Evolutionary conservation across 345 rosid genomes (phyloP), one percentile per base, ranked within the genome.

Genomic region (Cardiospermum halicacabum): DNA sequence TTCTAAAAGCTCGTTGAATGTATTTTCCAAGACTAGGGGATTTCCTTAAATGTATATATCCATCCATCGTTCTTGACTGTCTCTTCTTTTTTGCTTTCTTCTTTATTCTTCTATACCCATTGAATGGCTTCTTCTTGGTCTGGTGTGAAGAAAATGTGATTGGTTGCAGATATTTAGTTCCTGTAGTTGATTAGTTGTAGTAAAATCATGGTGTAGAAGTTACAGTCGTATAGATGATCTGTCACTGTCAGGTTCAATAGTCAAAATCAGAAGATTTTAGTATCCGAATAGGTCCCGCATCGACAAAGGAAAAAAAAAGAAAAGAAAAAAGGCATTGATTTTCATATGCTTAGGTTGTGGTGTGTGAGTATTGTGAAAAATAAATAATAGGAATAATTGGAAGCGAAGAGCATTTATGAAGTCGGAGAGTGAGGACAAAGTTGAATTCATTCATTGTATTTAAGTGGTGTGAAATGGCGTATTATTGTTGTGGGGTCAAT

Each of bases 21-120:
- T 72, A 71, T 56, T 65, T 74, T 43, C 79, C 74, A n/a, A n/a
- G 72, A 76, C 79, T 66, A 56, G 64, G 76, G 76, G 77, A 42
- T 57, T 71, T 60, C 70, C 50, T 67, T 27, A 64, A 45, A 55
- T 75, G 78, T 76, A 74, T 36, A 78, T 74, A 69, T 71, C 69
- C 68, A 31, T 60, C 16, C 68, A 31, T 60, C 16, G 2, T 42
- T 64, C 9, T 21, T 42, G 60, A 36, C 37, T 11, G n/a, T 22
- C 32, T 45, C 13, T 31, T 54, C 49, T 42, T 7, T 3, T n/a
- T 49, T 10, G n/a, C n/a, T n/a, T n/a, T n/a, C n/a, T n/a, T n/a
- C n/a, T n/a, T n/a, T n/a, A n/a, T n/a, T n/a, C n/a, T n/a, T n/a
- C n/a, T n/a, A n/a, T n/a, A n/a, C n/a, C n/a, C n/a, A n/a, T n/a